Evolutionary conservation across 495 filamentous ascomycete species (phyloP).

Genomic region (Penicillium paxilli): DNA sequence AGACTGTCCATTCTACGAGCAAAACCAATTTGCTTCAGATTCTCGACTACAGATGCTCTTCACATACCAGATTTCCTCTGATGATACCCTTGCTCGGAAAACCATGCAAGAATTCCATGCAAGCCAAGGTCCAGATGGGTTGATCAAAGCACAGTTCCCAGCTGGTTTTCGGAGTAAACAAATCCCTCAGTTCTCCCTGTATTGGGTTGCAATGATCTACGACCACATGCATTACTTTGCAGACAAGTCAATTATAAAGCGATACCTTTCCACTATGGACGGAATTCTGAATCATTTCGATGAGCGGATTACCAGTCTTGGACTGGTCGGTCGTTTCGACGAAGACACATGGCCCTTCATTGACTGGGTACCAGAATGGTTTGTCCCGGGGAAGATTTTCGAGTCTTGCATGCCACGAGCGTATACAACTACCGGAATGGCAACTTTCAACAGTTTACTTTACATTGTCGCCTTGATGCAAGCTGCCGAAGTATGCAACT

Average conservation of each 20-base stretch:
- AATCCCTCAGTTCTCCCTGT: slow-evolving; percentile 29
- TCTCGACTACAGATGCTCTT: slow-evolving; percentile 25
- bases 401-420: slow-evolving; percentile 20
- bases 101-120: slow-evolving; percentile 26
- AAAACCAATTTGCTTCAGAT: slow-evolving; percentile 30
- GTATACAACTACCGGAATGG: slow-evolving; percentile 8
- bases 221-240: slow-evolving; percentile 26
- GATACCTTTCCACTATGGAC: slow-evolving; percentile 21
- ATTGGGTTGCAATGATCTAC: slow-evolving; percentile 22
- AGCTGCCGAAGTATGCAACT: slow-evolving; percentile 19
- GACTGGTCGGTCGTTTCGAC: slow-evolving; percentile 22
- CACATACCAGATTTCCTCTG: slow-evolving; percentile 23
- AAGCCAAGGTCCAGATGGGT: slow-evolving; percentile 19
- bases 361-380: slow-evolving; percentile 29
- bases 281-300: slow-evolving; percentile 25
- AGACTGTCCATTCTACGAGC: slow-evolving; percentile 35
- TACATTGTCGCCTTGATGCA: slow-evolving; percentile 16
- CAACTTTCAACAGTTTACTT: slow-evolving; percentile 17
- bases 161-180: slow-evolving; percentile 15
- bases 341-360: slow-evolving; percentile 27
- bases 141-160: slow-evolving; percentile 26
- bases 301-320: slow-evolving; percentile 12
- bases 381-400: slow-evolving; percentile 19
- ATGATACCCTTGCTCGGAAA: slow-evolving; percentile 28
- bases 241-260: slow-evolving; percentile 11